These are phyloP conservation scores for Penicillium argentinense DNA, from an alignment of 495 filamentous ascomycete species.

Conservation along the genomic window DNA sequence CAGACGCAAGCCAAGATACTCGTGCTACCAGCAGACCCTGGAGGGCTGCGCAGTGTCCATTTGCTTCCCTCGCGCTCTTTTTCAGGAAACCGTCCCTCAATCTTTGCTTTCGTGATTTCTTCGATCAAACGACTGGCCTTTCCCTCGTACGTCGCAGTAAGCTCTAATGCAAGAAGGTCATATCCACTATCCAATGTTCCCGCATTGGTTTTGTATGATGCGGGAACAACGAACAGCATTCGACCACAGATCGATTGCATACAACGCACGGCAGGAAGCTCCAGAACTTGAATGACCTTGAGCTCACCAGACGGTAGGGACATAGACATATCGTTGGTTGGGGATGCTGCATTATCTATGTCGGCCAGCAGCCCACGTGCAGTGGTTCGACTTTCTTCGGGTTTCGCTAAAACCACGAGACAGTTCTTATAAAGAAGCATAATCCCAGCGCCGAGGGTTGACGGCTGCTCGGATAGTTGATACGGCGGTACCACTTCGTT, in stretches of 20 bases:
- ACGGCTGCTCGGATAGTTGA: constrained; percentile 35
- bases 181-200: constrained; percentile 47
- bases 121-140: constrained; percentile 76
- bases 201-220: constrained; percentile 54
- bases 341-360: constrained; percentile 60
- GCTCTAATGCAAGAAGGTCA: constrained; percentile 55
- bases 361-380: constrained; percentile 80
- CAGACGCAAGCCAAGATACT: constrained; percentile 73
- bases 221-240: constrained; percentile 68
- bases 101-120: constrained; percentile 80
- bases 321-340: constrained; percentile 41
- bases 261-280: constrained; percentile 68
- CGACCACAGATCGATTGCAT: constrained; percentile 74
- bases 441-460: constrained; percentile 58
- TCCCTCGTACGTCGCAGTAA: constrained; percentile 72
- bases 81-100: constrained; percentile 81
- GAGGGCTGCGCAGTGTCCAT: constrained; percentile 74
- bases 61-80: constrained; percentile 72
- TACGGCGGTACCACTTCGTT: constrained; percentile 77
- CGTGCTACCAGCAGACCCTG: constrained; percentile 57
- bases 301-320: constrained; percentile 54
- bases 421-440: constrained; percentile 84
- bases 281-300: constrained; percentile 69
- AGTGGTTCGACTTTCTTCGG: constrained; percentile 56
- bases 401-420: constrained; percentile 72